Evolutionary conservation across 495 filamentous ascomycete species (phyloP).

Genomic region (Glarea lozoyensis): DNA sequence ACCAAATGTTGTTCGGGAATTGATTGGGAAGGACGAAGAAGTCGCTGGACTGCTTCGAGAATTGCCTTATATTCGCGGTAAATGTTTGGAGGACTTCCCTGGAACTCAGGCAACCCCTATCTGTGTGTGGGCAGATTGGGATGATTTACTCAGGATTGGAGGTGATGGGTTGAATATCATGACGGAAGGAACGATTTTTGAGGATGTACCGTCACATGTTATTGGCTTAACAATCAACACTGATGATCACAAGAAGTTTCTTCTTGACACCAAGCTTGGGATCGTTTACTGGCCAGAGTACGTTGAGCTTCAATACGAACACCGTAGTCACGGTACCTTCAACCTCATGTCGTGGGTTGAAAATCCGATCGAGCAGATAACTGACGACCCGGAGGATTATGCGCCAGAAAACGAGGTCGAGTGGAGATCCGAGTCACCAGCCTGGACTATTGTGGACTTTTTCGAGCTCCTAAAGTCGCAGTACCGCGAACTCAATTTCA

Average conservation of each 20-base stretch:
- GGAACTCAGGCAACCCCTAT: no score
- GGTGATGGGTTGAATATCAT: background rate
- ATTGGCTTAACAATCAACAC: background rate
- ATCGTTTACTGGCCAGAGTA: slow-evolving; percentile 17
- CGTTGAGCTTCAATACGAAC: no score
- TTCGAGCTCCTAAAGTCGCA: background rate
- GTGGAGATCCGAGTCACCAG: background rate
- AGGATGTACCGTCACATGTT: background rate
- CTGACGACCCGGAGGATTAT: background rate
- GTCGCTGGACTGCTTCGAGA: background rate
- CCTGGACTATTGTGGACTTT: background rate
- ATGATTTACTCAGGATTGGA: background rate
- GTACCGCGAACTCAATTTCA: background rate
- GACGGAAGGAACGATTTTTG: background rate
- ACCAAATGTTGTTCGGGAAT: slow-evolving; percentile 1
- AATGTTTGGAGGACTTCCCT: background rate
- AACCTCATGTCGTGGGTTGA: no score
- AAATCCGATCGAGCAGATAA: no score
- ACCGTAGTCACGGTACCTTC: no score
- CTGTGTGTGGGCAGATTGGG: no score
- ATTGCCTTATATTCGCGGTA: background rate
- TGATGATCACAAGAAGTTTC: slow-evolving; percentile 4
- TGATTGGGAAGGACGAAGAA: slow-evolving; percentile 21
- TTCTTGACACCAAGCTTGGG: slow-evolving; percentile 18
- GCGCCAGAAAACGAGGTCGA: background rate